Evolutionary conservation across 352 stramenopile genomes (phyloP).

Genomic region (Globisporangium yorkense): DNA sequence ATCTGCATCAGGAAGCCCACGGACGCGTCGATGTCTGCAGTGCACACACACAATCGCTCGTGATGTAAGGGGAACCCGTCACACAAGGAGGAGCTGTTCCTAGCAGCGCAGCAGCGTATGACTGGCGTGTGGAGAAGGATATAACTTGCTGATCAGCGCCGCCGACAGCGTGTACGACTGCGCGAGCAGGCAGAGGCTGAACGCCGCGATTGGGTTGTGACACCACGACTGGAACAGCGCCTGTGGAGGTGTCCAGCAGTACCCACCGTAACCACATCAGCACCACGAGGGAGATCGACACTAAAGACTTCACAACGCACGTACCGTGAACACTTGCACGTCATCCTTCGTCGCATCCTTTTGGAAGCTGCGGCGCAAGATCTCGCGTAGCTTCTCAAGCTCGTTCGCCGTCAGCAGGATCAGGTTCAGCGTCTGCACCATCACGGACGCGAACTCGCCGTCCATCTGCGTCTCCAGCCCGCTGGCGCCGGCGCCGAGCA

Average conservation of each 20-base stretch:
- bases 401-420: conserved; percentile 98
- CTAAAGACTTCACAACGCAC: not conserved
- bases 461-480: conserved; percentile 51
- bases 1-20: conserved; percentile 99
- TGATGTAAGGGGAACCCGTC: conserved; percentile 30
- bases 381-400: conserved; percentile 84
- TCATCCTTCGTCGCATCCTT: conserved; percentile 61
- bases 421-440: conserved; percentile 99
- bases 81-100: not conserved
- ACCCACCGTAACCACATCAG: not conserved
- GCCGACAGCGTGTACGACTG: conserved; percentile 98
- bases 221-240: conserved; percentile 93
- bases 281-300: not conserved
- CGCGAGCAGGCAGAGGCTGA: conserved; percentile 97
- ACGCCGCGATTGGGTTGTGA: conserved; percentile 96
- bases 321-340: conserved; percentile 74
- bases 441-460: conserved; percentile 96
- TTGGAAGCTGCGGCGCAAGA: conserved; percentile 78
- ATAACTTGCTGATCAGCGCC: conserved; percentile 95
- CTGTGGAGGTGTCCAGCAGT: conserved; percentile 15
- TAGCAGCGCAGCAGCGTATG: not conserved
- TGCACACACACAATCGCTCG: conserved; percentile 16
- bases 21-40: conserved; percentile 94
- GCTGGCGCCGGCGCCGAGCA: conserved; percentile 76
- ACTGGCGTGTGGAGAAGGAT: conserved; percentile 32